Evolutionary conservation across 257 asterid genomes (phyloP).

Genomic region (Sherardia arvensis): DNA sequence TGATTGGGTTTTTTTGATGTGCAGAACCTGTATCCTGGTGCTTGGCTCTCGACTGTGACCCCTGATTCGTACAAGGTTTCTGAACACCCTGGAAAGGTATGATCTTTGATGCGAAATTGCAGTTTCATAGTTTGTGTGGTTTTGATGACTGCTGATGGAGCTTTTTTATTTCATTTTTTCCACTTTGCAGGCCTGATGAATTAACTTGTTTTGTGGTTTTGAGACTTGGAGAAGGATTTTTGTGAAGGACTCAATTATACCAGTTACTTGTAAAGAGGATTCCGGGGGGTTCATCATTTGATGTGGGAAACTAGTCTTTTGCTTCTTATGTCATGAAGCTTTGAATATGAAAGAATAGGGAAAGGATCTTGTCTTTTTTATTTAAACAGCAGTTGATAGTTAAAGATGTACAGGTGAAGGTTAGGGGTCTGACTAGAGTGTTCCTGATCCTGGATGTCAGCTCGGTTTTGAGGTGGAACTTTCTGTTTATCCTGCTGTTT

Average conservation of each 20-base stretch:
- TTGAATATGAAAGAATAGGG: neutral
- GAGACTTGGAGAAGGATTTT: conserved; percentile 20
- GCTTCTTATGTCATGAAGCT: neutral
- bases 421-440: neutral
- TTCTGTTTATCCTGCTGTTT: neutral
- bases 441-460: neutral
- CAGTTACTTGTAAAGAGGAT: conserved; percentile 11
- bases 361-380: conserved; percentile 9
- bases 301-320: neutral
- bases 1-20: conserved; percentile 2
- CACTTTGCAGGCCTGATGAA: conserved; percentile 51
- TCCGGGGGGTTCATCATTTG: neutral
- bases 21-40: conserved; percentile 55
- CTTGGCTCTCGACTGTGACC: conserved; percentile 44
- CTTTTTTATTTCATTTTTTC: neutral
- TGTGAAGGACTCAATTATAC: conserved; percentile 3
- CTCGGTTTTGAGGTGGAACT: neutral
- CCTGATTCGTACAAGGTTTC: conserved; percentile 46
- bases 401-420: conserved; percentile 15
- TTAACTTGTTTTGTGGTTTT: conserved; percentile 16
- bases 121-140: neutral
- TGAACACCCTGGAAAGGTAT: conserved; percentile 47
- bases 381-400: conserved; percentile 11
- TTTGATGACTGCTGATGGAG: conserved; percentile 7
- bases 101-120: conserved; percentile 4